Conservation (phyloP, 495 filamentous ascomycete genomes). For the Immersiella caudata region DNA sequence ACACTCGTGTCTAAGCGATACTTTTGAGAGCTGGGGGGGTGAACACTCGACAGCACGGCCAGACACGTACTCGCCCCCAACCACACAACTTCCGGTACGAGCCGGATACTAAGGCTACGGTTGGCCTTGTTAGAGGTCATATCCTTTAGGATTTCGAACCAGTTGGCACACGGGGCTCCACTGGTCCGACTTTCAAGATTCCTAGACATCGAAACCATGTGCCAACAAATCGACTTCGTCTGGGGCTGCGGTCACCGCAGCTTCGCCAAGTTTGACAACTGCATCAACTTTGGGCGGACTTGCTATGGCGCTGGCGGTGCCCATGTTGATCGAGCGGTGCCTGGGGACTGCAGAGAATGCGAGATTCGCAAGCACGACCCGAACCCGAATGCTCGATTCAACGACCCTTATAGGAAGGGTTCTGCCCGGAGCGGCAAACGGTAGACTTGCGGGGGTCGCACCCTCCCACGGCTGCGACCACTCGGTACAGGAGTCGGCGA, state of each 20-base stretch:
- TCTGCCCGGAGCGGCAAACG: neutral
- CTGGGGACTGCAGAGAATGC: conserved; percentile 27
- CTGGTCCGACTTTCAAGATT: neutral
- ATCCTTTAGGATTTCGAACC: too few species aligned
- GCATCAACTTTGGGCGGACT: conserved; percentile 27
- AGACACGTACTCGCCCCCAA: neutral
- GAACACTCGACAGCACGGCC: neutral
- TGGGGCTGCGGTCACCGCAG: conserved; percentile 33
- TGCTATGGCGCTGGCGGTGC: conserved; percentile 30
- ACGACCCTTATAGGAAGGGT: conserved; percentile 39
- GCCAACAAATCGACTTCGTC: conserved; percentile 32
- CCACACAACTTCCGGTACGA: neutral
- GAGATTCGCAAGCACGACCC: conserved; percentile 1
- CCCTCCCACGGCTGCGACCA: neutral
- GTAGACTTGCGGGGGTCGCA: neutral
- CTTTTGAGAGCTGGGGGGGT: neutral
- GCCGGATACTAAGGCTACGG: too few species aligned
- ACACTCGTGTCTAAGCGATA: neutral
- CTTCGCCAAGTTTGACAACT: conserved; percentile 34
- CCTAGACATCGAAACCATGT: conserved; percentile 21
- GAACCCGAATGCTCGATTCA: conserved; percentile 34
- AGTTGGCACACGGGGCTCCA: too few species aligned
- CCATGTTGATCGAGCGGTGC: conserved; percentile 22
- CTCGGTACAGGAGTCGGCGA: neutral
- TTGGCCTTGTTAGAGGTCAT: too few species aligned